Conservation (phyloP, 306 rosid species). For the Fragaria nilgerrensis region DNA sequence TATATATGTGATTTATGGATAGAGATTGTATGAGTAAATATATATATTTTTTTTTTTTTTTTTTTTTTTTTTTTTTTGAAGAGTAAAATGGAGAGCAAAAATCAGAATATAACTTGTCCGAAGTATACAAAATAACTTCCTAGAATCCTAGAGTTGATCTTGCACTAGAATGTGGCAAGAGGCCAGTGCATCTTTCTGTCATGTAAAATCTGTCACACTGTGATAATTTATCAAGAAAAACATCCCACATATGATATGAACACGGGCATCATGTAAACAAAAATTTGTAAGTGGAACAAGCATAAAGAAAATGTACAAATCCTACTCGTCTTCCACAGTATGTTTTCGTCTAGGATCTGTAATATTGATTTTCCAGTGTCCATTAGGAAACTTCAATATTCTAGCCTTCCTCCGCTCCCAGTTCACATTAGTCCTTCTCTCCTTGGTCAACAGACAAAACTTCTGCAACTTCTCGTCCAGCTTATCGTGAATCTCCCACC, state of each 20-base stretch:
- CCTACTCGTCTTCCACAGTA: conserved; percentile 21
- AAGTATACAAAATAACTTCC: no score
- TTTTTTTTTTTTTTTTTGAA: no score
- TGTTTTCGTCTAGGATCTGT: conserved; percentile 75
- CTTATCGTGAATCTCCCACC: conserved; percentile 78
- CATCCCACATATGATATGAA: neutral
- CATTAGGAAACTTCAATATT: conserved; percentile 39
- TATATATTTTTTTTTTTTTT: no score
- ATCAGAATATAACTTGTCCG: no score
- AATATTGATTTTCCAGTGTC: conserved; percentile 73
- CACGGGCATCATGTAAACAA: neutral
- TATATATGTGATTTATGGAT: no score
- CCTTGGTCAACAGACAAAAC: conserved; percentile 58
- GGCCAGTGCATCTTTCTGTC: neutral
- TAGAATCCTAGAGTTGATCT: no score
- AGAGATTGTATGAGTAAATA: no score
- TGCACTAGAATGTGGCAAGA: neutral
- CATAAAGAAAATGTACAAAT: neutral
- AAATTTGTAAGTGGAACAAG: neutral
- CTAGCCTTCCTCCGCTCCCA: conserved; percentile 72
- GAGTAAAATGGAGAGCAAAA: no score
- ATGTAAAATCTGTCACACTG: neutral
- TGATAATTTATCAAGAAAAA: neutral
- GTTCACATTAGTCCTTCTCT: conserved; percentile 60
- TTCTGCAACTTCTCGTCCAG: conserved; percentile 54